Evolutionary conservation across 176 grass and related monocot genomes (phyloP).

Genomic region (Avena insularis): DNA sequence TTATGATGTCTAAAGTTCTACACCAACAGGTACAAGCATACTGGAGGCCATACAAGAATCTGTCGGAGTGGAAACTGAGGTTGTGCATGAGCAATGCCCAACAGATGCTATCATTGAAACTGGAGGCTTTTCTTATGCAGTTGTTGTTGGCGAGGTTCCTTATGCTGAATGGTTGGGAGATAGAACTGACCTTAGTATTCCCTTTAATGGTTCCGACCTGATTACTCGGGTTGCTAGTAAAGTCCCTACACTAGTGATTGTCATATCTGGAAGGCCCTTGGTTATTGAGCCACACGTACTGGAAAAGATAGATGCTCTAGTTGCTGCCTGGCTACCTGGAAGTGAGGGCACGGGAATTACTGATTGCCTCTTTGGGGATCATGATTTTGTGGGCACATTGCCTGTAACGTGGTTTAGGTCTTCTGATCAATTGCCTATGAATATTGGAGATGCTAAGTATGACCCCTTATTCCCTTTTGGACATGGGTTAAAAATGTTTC

Average conservation of each 20-base stretch:
- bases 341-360: conserved; percentile 72
- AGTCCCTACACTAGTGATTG: conserved; percentile 67
- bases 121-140: conserved; percentile 62
- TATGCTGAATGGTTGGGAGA: conserved; percentile 78
- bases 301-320: conserved; percentile 67
- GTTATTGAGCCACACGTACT: conserved; percentile 62
- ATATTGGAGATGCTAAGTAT: conserved; percentile 56
- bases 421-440: conserved; percentile 73
- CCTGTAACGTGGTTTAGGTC: conserved; percentile 83
- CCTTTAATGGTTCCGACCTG: conserved; percentile 57
- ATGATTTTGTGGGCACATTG: conserved; percentile 75
- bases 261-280: conserved; percentile 85
- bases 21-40: conserved; percentile 72
- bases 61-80: conserved; percentile 65
- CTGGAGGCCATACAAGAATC: conserved; percentile 75
- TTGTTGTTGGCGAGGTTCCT: conserved; percentile 80
- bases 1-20: conserved; percentile 28
- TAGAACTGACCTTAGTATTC: conserved; percentile 74
- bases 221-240: conserved; percentile 55
- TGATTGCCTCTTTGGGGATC: conserved; percentile 85
- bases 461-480: conserved; percentile 86
- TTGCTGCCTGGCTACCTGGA: conserved; percentile 85
- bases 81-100: conserved; percentile 64
- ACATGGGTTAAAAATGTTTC: conserved; percentile 65
- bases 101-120: conserved; percentile 56